Evolutionary conservation across 73 alveolate species (phyloP).

Genomic region (Paramecium pentaurelia): DNA sequence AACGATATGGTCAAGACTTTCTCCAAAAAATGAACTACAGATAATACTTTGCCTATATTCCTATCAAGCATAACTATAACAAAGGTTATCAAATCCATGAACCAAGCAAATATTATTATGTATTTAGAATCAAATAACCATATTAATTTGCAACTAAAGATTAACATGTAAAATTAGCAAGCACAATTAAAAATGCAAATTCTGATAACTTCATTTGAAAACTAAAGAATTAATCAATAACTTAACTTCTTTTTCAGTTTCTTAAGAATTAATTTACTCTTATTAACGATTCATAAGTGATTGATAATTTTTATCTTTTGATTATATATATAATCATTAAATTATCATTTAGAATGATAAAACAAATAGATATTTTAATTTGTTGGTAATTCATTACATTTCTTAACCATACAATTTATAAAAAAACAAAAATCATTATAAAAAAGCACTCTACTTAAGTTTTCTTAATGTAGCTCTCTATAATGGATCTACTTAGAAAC

Average conservation of each 20-base stretch:
- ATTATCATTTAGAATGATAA: neutral
- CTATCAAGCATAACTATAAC: neutral
- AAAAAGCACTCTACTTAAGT: slow-evolving; percentile 15
- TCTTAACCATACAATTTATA: neutral
- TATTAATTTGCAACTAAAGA: neutral
- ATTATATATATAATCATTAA: neutral
- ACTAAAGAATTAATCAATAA: neutral
- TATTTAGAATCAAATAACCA: slow-evolving; percentile 37
- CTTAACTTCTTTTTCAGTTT: neutral
- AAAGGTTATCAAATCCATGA: neutral
- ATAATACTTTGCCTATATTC: neutral
- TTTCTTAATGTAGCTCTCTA: slow-evolving; percentile 28
- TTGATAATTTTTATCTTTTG: neutral
- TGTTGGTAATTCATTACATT: neutral
- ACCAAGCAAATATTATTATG: slow-evolving; percentile 24
- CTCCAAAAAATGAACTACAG: neutral
- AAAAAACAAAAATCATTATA: neutral
- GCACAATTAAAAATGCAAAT: neutral
- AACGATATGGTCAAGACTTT: neutral
- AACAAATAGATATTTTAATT: neutral
- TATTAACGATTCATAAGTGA: neutral
- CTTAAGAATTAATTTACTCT: neutral
- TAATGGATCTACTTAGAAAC: slow-evolving; percentile 48
- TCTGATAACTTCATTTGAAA: neutral
- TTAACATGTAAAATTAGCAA: neutral